Conservation (phyloP, 352 stramenopile species). For the Pythium rhizo-oryzae region DNA sequence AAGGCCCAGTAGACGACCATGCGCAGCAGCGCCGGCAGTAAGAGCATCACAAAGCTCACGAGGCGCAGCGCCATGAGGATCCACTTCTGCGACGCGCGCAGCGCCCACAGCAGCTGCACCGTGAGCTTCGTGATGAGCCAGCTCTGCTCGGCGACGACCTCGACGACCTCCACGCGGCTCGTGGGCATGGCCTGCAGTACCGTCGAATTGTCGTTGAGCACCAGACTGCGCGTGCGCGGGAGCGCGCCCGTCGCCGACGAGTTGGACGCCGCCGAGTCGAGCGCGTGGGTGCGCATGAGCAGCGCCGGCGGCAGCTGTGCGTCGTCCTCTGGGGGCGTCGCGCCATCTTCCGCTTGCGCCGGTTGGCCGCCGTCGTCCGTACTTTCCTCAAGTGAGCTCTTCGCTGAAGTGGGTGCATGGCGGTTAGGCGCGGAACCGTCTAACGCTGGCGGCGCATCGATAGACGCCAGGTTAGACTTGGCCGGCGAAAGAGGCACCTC, state of each 20-base stretch:
- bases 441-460: not conserved
- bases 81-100: constrained; percentile 73
- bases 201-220: constrained; percentile 43
- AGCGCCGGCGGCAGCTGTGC: constrained; percentile 13
- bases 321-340: not conserved
- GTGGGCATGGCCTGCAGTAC: constrained; percentile 56
- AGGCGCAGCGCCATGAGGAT: constrained; percentile 68
- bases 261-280: constrained; percentile 14
- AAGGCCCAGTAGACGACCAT: constrained; percentile 66
- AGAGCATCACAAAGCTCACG: constrained; percentile 58
- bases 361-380: not conserved
- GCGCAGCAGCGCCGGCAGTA: constrained; percentile 56
- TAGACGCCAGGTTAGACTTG: not conserved
- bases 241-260: constrained; percentile 24
- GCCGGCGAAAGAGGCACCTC: not conserved
- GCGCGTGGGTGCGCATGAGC: constrained; percentile 17
- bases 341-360: constrained; percentile 4
- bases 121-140: constrained; percentile 76
- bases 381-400: not conserved
- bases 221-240: constrained; percentile 53
- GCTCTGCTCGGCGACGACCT: constrained; percentile 68
- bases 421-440: constrained; percentile 12
- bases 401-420: constrained; percentile 7
- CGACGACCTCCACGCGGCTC: constrained; percentile 48
- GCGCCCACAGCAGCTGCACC: constrained; percentile 65